Conservation (phyloP, 139 green algal species). For the Auxenochlorella pyrenoidosa region DNA sequence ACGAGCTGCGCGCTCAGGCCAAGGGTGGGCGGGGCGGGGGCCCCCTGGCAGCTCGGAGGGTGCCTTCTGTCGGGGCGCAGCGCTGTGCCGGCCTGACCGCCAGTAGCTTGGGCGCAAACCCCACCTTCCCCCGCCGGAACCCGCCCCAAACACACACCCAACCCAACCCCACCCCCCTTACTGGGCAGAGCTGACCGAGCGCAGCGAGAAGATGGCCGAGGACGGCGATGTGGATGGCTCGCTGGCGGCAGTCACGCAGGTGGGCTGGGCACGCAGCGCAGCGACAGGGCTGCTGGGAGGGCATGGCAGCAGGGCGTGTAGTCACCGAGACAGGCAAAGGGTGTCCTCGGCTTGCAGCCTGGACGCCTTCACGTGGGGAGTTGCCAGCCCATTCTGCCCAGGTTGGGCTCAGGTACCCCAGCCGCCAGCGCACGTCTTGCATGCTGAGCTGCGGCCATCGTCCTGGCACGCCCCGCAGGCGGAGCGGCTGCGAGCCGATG, state of each 20-base stretch:
- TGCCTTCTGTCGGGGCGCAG: neutral
- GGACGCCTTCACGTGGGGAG: too few relatives aligned
- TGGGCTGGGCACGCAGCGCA: conserved; percentile 29
- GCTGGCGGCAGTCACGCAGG: conserved; percentile 70
- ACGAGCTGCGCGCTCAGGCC: conserved; percentile 37
- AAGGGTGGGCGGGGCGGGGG: conserved; percentile 14
- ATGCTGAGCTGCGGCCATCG: too few relatives aligned
- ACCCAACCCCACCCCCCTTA: neutral
- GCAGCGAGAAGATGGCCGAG: conserved; percentile 72
- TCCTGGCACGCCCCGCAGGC: neutral
- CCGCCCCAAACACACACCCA: neutral
- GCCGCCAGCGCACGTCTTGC: too few relatives aligned
- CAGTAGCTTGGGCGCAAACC: too few relatives aligned
- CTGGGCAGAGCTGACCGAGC: conserved; percentile 23
- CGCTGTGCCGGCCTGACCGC: too few relatives aligned
- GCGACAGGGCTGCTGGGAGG: neutral
- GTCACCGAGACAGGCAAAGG: too few relatives aligned
- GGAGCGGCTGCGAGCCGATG: conserved; percentile 10
- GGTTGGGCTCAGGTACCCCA: too few relatives aligned
- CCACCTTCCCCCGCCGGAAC: neutral
- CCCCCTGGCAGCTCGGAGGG: neutral
- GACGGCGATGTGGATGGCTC: conserved; percentile 83
- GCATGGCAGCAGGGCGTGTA: neutral
- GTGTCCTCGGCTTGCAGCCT: too few relatives aligned
- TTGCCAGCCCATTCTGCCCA: too few relatives aligned